phyloP scores from a whole-genome alignment of 495 filamentous ascomycete genomes.

The Aspergillus funiculosus region DNA sequence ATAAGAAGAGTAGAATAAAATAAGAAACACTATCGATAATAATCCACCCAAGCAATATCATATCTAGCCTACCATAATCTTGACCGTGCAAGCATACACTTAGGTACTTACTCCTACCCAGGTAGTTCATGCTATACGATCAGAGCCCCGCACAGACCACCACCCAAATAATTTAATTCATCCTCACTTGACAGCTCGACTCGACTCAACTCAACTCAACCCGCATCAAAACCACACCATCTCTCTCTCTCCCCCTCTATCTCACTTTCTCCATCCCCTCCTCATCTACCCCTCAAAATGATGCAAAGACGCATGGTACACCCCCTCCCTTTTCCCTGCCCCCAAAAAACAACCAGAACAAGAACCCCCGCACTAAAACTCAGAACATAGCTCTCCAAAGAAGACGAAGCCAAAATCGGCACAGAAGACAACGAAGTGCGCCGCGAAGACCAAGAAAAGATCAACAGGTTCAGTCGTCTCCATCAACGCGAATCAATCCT shows the following conservation, averaged over 20 bases:
- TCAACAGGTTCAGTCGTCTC: slow-evolving; percentile 93
- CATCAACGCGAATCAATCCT: slow-evolving; percentile 76
- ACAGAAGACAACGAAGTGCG: slow-evolving; percentile 84
- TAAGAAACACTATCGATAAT: no score
- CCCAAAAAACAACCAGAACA: slow-evolving; percentile 6
- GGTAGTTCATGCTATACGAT: no score
- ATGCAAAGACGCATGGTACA: slow-evolving; percentile 42
- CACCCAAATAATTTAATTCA: neutral
- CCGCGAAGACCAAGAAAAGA: slow-evolving; percentile 95
- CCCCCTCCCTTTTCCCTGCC: neutral
- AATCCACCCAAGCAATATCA: no score
- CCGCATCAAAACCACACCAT: slow-evolving; percentile 1
- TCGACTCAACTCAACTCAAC: no score
- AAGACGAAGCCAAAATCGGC: slow-evolving; percentile 69
- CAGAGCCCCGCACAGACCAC: neutral
- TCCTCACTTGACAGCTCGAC: no score
- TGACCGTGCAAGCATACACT: no score
- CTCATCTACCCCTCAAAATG: slow-evolving; percentile 31
- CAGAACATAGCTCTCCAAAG: slow-evolving; percentile 71
- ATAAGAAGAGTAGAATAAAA: no score
- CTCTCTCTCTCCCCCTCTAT: neutral
- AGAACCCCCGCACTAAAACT: neutral
- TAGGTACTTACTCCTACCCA: no score
- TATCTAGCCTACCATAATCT: no score
- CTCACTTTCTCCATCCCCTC: neutral